Conservation (phyloP, 1,284 basidiomycete genomes). For the Ganoderma resinaceum region DNA sequence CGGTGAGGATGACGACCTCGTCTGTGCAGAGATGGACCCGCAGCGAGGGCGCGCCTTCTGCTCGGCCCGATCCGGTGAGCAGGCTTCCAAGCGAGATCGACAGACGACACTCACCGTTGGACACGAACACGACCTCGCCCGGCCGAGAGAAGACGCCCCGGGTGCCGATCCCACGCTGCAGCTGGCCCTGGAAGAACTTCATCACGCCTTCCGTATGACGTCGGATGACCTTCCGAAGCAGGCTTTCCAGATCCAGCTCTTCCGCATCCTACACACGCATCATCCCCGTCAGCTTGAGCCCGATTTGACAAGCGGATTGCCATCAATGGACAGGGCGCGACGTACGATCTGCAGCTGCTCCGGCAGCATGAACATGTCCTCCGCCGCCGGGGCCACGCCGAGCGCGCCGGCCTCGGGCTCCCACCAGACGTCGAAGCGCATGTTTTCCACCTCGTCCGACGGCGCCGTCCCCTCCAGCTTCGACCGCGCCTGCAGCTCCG, state of each 20-base stretch:
- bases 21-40: slow-evolving; percentile 75
- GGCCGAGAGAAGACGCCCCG: slow-evolving; percentile 64
- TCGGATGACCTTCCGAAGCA: slow-evolving; percentile 65
- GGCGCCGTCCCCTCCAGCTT: slow-evolving; percentile 58
- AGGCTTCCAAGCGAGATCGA: too few species aligned
- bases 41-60: slow-evolving; percentile 62
- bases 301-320: background rate
- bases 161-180: slow-evolving; percentile 54
- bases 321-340: slow-evolving; percentile 6
- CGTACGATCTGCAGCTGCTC: slow-evolving; percentile 57
- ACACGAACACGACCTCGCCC: slow-evolving; percentile 59
- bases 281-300: background rate
- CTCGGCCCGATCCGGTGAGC: background rate
- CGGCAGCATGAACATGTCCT: slow-evolving; percentile 47
- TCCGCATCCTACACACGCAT: slow-evolving; percentile 57
- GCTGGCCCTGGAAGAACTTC: slow-evolving; percentile 55
- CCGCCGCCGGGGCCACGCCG: slow-evolving; percentile 56
- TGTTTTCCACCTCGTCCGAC: slow-evolving; percentile 76
- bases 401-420: slow-evolving; percentile 67
- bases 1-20: slow-evolving; percentile 72
- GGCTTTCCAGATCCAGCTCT: slow-evolving; percentile 72
- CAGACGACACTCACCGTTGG: slow-evolving; percentile 54
- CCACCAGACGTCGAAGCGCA: slow-evolving; percentile 66
- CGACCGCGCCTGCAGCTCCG: slow-evolving; percentile 66
- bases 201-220: slow-evolving; percentile 69